These are phyloP conservation scores for Coemansia nantahalensis DNA, from an alignment of 192 early-diverging fungal genomes.

Conservation along the genomic window DNA sequence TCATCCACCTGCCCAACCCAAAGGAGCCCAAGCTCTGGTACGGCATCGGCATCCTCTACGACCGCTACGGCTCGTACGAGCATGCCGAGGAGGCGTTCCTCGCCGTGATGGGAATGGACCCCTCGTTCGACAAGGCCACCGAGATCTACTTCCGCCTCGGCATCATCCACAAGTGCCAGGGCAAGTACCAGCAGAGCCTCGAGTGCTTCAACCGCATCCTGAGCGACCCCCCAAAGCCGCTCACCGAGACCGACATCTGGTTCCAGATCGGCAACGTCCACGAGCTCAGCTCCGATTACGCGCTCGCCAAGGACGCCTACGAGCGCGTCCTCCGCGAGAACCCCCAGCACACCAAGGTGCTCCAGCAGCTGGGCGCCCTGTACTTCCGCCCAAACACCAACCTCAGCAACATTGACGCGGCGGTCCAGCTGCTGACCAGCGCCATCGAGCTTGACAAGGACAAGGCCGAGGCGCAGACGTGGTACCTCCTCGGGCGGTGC, in stretches of 20 bases:
- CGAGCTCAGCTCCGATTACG: slow-evolving; percentile 89
- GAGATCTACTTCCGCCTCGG: slow-evolving; percentile 98
- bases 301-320: slow-evolving; percentile 82
- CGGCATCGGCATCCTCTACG: slow-evolving; percentile 96
- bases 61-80: slow-evolving; percentile 94
- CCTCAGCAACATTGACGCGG: slow-evolving; percentile 82
- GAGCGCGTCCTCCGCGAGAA: slow-evolving; percentile 86
- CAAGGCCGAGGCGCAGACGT: slow-evolving; percentile 86
- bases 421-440: slow-evolving; percentile 76
- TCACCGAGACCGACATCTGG: slow-evolving; percentile 95
- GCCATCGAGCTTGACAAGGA: slow-evolving; percentile 81
- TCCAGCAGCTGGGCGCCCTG: slow-evolving; percentile 97
- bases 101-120: slow-evolving; percentile 92
- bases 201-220: slow-evolving; percentile 92
- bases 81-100: slow-evolving; percentile 96
- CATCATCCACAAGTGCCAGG: slow-evolving; percentile 89
- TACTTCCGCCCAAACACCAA: slow-evolving; percentile 83
- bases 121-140: slow-evolving; percentile 94
- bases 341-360: slow-evolving; percentile 90
- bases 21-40: slow-evolving; percentile 99
- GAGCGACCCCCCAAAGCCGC: slow-evolving; percentile 82
- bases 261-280: slow-evolving; percentile 98
- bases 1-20: slow-evolving; percentile 86
- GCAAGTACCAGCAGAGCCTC: slow-evolving; percentile 41
- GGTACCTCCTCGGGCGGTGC: slow-evolving; percentile 93